Evolutionary conservation across 2,329 filamentous ascomycete genomes (phyloP).

Genomic region (Neopestalotiopsis sp.): DNA sequence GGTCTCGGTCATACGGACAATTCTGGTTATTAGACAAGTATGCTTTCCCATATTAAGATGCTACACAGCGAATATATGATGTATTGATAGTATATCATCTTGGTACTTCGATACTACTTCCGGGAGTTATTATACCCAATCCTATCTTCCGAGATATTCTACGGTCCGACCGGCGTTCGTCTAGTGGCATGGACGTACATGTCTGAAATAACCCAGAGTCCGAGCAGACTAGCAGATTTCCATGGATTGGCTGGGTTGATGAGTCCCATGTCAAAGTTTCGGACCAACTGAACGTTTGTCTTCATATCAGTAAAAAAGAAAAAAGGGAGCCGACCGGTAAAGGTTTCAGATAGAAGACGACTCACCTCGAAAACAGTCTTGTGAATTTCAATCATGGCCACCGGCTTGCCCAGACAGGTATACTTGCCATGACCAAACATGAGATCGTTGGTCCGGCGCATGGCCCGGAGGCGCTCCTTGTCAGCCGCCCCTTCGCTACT

Average conservation of each 20-base stretch:
- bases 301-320: neutral
- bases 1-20: neutral
- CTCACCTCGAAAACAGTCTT: slow-evolving; percentile 46
- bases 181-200: slow-evolving; percentile 24
- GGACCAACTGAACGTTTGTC: slow-evolving; percentile 18
- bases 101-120: too few relatives aligned
- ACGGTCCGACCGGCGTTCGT: neutral
- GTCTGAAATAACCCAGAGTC: slow-evolving; percentile 21
- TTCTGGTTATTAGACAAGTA: neutral
- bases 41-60: neutral
- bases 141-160: neutral
- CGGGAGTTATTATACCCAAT: neutral
- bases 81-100: neutral
- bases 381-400: slow-evolving; percentile 46
- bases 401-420: slow-evolving; percentile 44
- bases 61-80: neutral
- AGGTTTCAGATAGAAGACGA: neutral
- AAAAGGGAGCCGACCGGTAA: neutral
- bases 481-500: slow-evolving; percentile 28
- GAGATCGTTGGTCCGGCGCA: slow-evolving; percentile 39
- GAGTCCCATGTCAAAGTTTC: slow-evolving; percentile 26
- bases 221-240: slow-evolving; percentile 19
- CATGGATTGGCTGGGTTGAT: slow-evolving; percentile 26
- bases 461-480: slow-evolving; percentile 31
- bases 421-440: slow-evolving; percentile 44